Percentiles rank a stretch among this genome's conserved stretches.
Evolutionary conservation across 345 rosid species (phyloP).

Genomic region (Heritiera littoralis): DNA sequence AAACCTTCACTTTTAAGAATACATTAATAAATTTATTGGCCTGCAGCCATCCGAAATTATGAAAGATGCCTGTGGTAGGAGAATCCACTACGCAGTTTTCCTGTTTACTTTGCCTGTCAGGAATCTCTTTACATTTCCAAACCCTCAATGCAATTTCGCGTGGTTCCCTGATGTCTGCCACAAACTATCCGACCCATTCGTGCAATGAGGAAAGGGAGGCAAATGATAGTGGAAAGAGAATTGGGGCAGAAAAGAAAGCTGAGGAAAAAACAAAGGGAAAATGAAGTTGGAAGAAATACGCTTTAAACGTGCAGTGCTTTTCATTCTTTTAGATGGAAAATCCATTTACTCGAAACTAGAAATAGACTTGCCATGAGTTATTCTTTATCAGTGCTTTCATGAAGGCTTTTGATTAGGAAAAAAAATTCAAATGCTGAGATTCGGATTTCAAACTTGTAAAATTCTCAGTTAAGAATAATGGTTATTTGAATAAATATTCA

Average conservation of each 20-base stretch:
- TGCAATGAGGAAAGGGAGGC: conserved; percentile 1
- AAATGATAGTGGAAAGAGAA: conserved; percentile 19
- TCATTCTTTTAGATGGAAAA: not conserved
- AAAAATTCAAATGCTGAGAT: too few relatives aligned
- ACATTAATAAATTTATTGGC: not conserved
- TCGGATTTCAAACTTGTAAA: too few relatives aligned
- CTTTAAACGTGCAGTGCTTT: not conserved
- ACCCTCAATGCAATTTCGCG: conserved; percentile 4
- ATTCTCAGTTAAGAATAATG: too few relatives aligned
- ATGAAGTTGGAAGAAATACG: not conserved
- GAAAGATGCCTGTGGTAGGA: not conserved
- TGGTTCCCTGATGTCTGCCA: conserved; percentile 22
- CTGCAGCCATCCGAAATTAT: not conserved
- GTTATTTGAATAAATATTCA: too few relatives aligned
- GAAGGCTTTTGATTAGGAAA: too few relatives aligned
- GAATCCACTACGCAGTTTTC: conserved; percentile 12
- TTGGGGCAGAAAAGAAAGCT: not conserved
- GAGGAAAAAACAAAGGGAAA: not conserved
- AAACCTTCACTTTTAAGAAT: not conserved
- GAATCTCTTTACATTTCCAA: conserved; percentile 8
- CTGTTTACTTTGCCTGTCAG: conserved; percentile 1
- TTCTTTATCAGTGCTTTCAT: not conserved
- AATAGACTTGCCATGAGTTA: not conserved
- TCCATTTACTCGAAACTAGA: not conserved
- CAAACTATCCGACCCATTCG: conserved; percentile 19